Base-by-base conservation (phyloP, 805 yeast species). In the Candida insectalens region DNA sequence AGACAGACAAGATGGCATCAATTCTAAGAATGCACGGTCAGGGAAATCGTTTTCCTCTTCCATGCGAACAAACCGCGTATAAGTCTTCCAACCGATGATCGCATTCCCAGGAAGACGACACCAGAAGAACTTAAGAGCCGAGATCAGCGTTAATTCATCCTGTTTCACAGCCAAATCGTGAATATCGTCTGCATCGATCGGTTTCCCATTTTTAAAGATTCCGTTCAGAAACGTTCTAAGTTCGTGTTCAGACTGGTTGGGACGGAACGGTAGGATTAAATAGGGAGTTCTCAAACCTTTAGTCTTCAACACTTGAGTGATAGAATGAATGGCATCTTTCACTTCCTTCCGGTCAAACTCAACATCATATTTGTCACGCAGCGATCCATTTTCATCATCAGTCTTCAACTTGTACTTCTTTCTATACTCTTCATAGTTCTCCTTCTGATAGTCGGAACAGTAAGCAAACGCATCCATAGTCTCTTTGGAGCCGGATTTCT, bases 61-160 rank as follows among this genome's bases (percentile, higher is more conserved):
- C 32, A 70, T 60, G 16, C 69, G 62, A 43, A 69, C 77, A 52
- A 80, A 87, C 36, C 77, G 73, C 18, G 75, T 62, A 53, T 87
- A 87, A 0, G 84, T 74, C 36, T 77, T 80, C 94, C 95, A 85
- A 1, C 95, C 92, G 29, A 87, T 75, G 20, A 87, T 67, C 43
- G 87, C 84, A 39, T 73, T 71, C 36, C 77, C 79, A 6, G 89
- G 89, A 15, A 88, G 57, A 38, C 96, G 64, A 39, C 88, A 73
- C 96, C 96, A 87, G 30, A 84, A 63, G 57, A 83, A 87, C 51
- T 84, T 85, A 38, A 87, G 61, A 1, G 79, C 79, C 36, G 84
- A 70, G 25, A 82, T 74, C 27, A 87, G 58, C 1, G 88, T 79
- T 52, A 71, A 77, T 36, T 75, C 84, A 43, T 83, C 85, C 0